These are phyloP conservation scores for Sclerotinia minor DNA, from an alignment of 2,329 filamentous ascomycete genomes.

Conservation along the genomic window DNA sequence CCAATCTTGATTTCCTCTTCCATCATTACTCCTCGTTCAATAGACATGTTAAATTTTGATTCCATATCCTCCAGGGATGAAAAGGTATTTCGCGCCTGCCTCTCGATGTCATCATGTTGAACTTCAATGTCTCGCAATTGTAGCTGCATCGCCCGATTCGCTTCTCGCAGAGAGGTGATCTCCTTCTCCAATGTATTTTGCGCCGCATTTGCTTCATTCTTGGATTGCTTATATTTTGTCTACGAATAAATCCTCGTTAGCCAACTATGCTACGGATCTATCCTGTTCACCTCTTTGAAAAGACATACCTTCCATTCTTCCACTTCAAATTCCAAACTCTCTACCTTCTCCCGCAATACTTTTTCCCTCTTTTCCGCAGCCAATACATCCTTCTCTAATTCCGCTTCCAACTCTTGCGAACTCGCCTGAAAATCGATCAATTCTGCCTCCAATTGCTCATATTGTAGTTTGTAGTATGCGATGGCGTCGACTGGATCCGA, in stretches of 20 bases:
- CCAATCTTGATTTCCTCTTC: constrained; percentile 91
- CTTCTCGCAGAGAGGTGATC: constrained; percentile 85
- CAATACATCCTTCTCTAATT: constrained; percentile 95
- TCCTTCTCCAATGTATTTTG: constrained; percentile 92
- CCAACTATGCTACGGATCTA: constrained; percentile 22
- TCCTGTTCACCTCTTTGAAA: constrained; percentile 19
- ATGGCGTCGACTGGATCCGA: constrained; percentile 71
- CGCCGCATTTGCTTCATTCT: constrained; percentile 78
- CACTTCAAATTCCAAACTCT: constrained; percentile 81
- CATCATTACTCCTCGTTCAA: constrained; percentile 88
- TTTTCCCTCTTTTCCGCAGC: constrained; percentile 92
- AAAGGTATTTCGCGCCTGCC: constrained; percentile 91
- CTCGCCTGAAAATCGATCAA: constrained; percentile 91
- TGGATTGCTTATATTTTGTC: constrained; percentile 96
- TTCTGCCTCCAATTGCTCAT: constrained; percentile 88
- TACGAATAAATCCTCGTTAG: constrained; percentile 44
- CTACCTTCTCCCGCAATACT: constrained; percentile 80
- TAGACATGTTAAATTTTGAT: constrained; percentile 92
- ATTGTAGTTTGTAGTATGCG: constrained; percentile 93
- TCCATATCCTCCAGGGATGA: constrained; percentile 96
- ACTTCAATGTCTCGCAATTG: constrained; percentile 93
- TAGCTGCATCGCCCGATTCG: constrained; percentile 77
- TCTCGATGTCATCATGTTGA: constrained; percentile 96
- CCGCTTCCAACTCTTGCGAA: constrained; percentile 89
- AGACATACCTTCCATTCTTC: constrained; percentile 93